Evolutionary conservation across 371 early-diverging fungal species (phyloP).

Genomic region (Lichtheimia hyalospora): DNA sequence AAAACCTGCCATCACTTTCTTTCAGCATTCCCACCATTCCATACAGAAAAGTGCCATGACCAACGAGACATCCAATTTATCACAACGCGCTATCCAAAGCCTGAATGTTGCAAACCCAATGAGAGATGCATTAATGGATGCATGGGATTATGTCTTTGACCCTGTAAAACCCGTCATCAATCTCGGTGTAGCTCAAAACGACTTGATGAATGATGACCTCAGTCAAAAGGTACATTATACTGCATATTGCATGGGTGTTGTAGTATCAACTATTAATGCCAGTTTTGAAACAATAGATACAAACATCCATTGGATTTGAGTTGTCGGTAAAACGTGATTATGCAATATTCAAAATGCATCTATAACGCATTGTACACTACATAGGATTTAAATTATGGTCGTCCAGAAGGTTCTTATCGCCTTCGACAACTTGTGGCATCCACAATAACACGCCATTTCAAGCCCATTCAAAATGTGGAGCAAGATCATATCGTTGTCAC

Average conservation of each 20-base stretch:
- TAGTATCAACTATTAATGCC: too few relatives aligned
- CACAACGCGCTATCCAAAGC: background rate
- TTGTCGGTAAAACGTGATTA: background rate
- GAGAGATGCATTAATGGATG: constrained; percentile 1
- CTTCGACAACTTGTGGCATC: constrained; percentile 61
- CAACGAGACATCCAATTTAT: too few relatives aligned
- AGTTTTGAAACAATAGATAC: background rate
- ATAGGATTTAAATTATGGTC: constrained; percentile 49
- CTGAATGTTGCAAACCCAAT: constrained; percentile 5
- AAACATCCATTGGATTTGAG: constrained; percentile 7
- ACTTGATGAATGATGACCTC: constrained; percentile 50
- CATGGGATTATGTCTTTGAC: constrained; percentile 33
- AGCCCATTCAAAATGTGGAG: constrained; percentile 37
- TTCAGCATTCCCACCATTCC: too few relatives aligned
- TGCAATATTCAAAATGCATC: too few relatives aligned
- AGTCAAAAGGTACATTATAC: constrained; percentile 41
- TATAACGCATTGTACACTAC: too few relatives aligned
- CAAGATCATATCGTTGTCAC: constrained; percentile 55
- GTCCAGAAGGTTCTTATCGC: constrained; percentile 49
- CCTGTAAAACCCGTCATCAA: constrained; percentile 42
- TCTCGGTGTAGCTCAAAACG: constrained; percentile 75
- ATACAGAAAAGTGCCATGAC: too few relatives aligned
- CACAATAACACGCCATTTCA: constrained; percentile 62
- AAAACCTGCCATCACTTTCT: too few relatives aligned
- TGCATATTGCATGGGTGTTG: background rate